Evolutionary conservation across 2,329 filamentous ascomycete genomes (phyloP).

Genomic region (Venturiaceae sp.): DNA sequence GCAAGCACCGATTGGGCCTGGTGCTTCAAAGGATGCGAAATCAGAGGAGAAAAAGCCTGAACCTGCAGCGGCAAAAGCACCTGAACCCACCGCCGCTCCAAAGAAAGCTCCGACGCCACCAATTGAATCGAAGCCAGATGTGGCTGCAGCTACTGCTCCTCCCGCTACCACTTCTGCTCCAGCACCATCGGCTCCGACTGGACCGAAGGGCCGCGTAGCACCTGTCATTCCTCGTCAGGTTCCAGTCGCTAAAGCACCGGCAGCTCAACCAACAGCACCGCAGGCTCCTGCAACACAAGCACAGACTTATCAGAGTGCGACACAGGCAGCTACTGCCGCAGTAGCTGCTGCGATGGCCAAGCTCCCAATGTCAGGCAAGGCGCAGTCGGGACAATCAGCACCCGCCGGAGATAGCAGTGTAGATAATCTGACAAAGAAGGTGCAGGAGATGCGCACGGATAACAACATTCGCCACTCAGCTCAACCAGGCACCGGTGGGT

Average conservation of each 20-base stretch:
- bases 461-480: conserved; percentile 39
- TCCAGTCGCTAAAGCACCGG: conserved; percentile 21
- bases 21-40: conserved; percentile 37
- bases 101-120: conserved; percentile 52
- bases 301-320: conserved; percentile 51
- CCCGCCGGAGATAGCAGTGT: conserved; percentile 28
- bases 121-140: conserved; percentile 58
- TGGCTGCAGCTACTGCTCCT: conserved; percentile 45
- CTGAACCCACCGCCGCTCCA: conserved; percentile 43
- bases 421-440: conserved; percentile 65
- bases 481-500: conserved; percentile 34
- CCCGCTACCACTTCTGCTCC: conserved; percentile 27
- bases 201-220: conserved; percentile 44
- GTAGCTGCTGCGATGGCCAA: conserved; percentile 76
- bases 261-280: conserved; percentile 24
- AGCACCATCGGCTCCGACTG: conserved; percentile 22
- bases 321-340: conserved; percentile 63
- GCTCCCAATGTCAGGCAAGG: conserved; percentile 32
- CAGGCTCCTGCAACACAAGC: conserved; percentile 17
- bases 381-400: conserved; percentile 9
- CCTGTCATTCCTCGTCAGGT: conserved; percentile 53
- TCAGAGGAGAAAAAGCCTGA: conserved; percentile 32
- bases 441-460: conserved; percentile 67
- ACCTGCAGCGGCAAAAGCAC: conserved; percentile 33
- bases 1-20: conserved; percentile 22